Evolutionary conservation across 164 flowering plant species (phyloP).

Genomic region (Magnolia sinica): DNA sequence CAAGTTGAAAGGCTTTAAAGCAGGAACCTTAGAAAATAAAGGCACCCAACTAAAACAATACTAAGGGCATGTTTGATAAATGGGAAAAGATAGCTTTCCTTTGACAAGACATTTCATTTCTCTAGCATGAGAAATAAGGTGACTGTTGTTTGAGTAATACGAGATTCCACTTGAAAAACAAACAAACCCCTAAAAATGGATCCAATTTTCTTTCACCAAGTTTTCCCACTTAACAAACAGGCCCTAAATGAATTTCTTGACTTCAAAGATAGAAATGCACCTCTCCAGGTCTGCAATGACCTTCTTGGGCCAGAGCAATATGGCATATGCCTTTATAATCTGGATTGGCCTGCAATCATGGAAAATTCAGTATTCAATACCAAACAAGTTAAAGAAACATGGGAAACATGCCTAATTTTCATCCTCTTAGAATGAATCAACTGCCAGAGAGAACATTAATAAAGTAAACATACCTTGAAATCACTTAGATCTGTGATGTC

Average conservation of each 20-base stretch:
- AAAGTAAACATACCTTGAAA: conserved; percentile 54
- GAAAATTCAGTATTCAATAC: background rate
- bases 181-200: no score
- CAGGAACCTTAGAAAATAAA: background rate
- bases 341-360: conserved; percentile 76
- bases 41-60: background rate
- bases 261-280: conserved; percentile 26
- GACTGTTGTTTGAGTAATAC: background rate
- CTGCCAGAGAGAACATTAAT: background rate
- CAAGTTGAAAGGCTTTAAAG: conserved; percentile 4
- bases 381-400: background rate
- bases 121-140: background rate
- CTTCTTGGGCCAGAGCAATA: conserved; percentile 98
- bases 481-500: conserved; percentile 88
- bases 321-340: conserved; percentile 99
- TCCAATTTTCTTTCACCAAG: no score
- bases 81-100: no score
- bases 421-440: background rate
- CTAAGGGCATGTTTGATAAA: background rate
- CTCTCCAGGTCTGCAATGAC: conserved; percentile 99
- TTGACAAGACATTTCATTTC: no score
- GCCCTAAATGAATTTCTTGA: background rate
- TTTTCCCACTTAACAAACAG: no score
- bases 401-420: conserved; percentile 32
- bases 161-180: no score